phyloP scores from a whole-genome alignment of 495 filamentous ascomycete species.

The Parachaetomium inaequale region DNA sequence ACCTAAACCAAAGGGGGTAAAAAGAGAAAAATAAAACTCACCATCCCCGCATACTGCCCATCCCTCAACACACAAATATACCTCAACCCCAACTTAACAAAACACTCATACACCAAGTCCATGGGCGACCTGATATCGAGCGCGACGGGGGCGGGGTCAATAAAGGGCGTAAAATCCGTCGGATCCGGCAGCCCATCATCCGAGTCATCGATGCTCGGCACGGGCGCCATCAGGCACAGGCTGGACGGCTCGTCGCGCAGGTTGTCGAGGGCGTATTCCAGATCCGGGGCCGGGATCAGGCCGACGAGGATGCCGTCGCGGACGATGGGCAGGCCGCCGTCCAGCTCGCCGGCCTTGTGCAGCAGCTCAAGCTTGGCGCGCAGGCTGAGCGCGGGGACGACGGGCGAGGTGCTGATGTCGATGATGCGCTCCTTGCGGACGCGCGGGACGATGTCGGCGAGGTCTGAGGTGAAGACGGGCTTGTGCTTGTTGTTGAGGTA shows the following conservation, averaged over 20 bases:
- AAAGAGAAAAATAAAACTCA: slow-evolving; percentile 40
- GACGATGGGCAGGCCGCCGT: slow-evolving; percentile 86
- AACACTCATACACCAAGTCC: slow-evolving; percentile 95
- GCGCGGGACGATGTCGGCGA: slow-evolving; percentile 80
- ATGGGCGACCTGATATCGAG: slow-evolving; percentile 88
- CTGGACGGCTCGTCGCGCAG: slow-evolving; percentile 68
- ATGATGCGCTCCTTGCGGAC: slow-evolving; percentile 73
- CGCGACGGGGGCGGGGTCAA: slow-evolving; percentile 86
- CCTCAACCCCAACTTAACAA: slow-evolving; percentile 86
- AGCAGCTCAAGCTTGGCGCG: slow-evolving; percentile 75
- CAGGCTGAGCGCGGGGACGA: slow-evolving; percentile 69
- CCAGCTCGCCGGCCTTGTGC: slow-evolving; percentile 82
- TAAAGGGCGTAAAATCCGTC: slow-evolving; percentile 83
- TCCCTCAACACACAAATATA: slow-evolving; percentile 87
- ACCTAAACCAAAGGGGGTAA: background rate
- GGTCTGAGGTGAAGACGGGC: slow-evolving; percentile 76
- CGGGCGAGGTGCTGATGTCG: slow-evolving; percentile 76
- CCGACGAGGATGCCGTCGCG: slow-evolving; percentile 77
- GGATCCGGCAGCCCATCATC: slow-evolving; percentile 60
- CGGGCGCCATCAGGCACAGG: slow-evolving; percentile 76
- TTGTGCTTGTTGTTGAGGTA: slow-evolving; percentile 93
- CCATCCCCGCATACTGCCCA: slow-evolving; percentile 83
- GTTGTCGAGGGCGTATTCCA: slow-evolving; percentile 88
- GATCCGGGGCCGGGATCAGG: slow-evolving; percentile 87
- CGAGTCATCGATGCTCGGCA: slow-evolving; percentile 52